Evolutionary conservation across 345 rosid genomes (phyloP).

Genomic region (Acer campestre): DNA sequence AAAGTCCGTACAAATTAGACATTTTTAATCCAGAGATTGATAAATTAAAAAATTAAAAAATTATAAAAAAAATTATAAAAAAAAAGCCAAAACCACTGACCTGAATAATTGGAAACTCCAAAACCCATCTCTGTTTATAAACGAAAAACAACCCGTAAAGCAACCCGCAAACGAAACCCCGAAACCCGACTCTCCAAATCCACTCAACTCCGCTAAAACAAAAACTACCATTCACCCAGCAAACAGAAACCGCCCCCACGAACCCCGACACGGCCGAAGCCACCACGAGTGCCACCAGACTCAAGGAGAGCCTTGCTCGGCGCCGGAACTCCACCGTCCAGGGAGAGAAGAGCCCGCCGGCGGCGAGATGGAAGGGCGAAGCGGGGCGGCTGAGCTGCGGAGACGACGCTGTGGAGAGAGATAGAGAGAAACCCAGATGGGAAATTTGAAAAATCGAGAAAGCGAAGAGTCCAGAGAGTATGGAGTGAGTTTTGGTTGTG

Average conservation of each 20-base stretch:
- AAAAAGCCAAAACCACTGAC: slow-evolving; percentile 15
- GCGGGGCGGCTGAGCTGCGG: slow-evolving; percentile 37
- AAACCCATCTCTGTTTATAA: slow-evolving; percentile 64
- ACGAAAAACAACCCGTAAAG: slow-evolving; percentile 54
- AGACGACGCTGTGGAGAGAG: slow-evolving; percentile 52
- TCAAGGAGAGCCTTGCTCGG: slow-evolving; percentile 31
- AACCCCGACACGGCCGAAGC: slow-evolving; percentile 45
- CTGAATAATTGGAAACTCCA: slow-evolving; percentile 93
- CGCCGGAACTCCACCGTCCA: slow-evolving; percentile 52
- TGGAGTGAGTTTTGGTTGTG: slow-evolving; percentile 29
- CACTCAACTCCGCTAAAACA: slow-evolving; percentile 18
- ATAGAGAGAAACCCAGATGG: slow-evolving; percentile 60
- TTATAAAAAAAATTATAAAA: no score
- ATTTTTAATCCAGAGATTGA: not conserved
- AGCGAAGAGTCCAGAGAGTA: not conserved
- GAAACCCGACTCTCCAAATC: slow-evolving; percentile 52
- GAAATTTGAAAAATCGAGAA: slow-evolving; percentile 43
- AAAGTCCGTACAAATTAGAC: not conserved
- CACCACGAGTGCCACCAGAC: slow-evolving; percentile 29
- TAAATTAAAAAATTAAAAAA: no score
- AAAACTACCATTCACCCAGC: slow-evolving; percentile 18
- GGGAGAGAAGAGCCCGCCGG: slow-evolving; percentile 33
- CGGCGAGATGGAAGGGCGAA: slow-evolving; percentile 40
- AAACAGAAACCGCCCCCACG: slow-evolving; percentile 43
- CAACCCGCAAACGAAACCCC: slow-evolving; percentile 72